A percentile compares a stretch with the other conserved stretches of the same genome.
Conservation (phyloP, 192 early-diverging fungal species). For the Gigaspora rosea region DNA sequence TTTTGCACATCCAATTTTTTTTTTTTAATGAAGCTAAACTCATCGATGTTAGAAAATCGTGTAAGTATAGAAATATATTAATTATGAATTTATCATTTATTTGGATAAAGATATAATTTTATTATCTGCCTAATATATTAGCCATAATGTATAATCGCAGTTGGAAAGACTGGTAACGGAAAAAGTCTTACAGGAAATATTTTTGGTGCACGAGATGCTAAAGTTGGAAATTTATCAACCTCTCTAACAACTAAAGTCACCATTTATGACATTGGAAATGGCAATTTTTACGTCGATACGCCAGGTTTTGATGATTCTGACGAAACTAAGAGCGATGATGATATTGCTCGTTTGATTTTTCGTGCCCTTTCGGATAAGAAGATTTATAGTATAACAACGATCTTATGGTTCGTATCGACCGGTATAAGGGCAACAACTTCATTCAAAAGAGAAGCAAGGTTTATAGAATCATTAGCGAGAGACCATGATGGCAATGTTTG, state of each 20-base stretch:
- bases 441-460: slow-evolving; percentile 9
- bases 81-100: too few relatives aligned
- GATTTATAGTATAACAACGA: slow-evolving; percentile 7
- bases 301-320: slow-evolving; percentile 28
- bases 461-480: slow-evolving; percentile 21
- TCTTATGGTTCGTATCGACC: slow-evolving; percentile 16
- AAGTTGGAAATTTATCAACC: slow-evolving; percentile 3
- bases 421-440: not conserved
- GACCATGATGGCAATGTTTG: slow-evolving; percentile 24
- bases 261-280: slow-evolving; percentile 9
- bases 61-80: too few relatives aligned
- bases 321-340: slow-evolving; percentile 12
- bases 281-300: slow-evolving; percentile 24
- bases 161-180: slow-evolving; percentile 2
- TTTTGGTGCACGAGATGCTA: slow-evolving; percentile 20
- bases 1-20: too few relatives aligned
- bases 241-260: slow-evolving; percentile 10
- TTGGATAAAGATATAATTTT: too few relatives aligned
- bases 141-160: not conserved
- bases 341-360: slow-evolving; percentile 9
- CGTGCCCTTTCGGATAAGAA: not conserved
- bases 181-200: slow-evolving; percentile 34
- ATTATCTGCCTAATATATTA: too few relatives aligned
- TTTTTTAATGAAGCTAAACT: too few relatives aligned
- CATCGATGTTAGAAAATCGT: too few relatives aligned